Conservation (phyloP, 106 monocot species). For the Acorus gramineus region DNA sequence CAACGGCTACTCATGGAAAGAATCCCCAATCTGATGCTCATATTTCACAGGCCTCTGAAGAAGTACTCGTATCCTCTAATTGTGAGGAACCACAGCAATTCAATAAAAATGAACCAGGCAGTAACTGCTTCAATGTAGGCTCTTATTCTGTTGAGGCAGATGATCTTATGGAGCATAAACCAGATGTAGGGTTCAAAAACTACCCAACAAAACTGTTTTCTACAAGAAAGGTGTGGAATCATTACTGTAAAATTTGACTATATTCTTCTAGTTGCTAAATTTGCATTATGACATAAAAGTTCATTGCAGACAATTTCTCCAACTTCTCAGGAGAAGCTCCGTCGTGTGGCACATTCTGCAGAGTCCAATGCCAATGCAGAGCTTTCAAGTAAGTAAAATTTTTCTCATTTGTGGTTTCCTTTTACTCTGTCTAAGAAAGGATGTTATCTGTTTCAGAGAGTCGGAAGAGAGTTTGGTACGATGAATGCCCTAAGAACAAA, state of each 20-base stretch:
- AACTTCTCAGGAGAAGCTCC: slow-evolving; percentile 75
- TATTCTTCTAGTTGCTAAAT: neutral
- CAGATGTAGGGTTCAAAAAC: no score
- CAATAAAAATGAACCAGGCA: no score
- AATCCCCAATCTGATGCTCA: no score
- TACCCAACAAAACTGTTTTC: no score
- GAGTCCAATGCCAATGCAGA: slow-evolving; percentile 27
- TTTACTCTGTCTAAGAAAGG: neutral
- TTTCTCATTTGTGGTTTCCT: neutral
- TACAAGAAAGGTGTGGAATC: no score
- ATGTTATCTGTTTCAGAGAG: slow-evolving; percentile 16
- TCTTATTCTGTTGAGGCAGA: no score
- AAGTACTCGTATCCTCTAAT: no score
- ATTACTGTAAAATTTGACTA: neutral
- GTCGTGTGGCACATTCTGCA: slow-evolving; percentile 25
- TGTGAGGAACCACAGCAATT: no score
- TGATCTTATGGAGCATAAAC: no score
- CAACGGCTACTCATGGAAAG: no score
- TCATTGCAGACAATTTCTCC: slow-evolving; percentile 60
- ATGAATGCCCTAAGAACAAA: slow-evolving; percentile 6
- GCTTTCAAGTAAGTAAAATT: slow-evolving; percentile 31
- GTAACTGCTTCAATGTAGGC: no score
- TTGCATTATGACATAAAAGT: neutral
- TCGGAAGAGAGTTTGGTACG: slow-evolving; percentile 21
- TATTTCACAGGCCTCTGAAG: no score